Conservation (phyloP, 164 flowering plant genomes). For the Magnolia sinica region DNA sequence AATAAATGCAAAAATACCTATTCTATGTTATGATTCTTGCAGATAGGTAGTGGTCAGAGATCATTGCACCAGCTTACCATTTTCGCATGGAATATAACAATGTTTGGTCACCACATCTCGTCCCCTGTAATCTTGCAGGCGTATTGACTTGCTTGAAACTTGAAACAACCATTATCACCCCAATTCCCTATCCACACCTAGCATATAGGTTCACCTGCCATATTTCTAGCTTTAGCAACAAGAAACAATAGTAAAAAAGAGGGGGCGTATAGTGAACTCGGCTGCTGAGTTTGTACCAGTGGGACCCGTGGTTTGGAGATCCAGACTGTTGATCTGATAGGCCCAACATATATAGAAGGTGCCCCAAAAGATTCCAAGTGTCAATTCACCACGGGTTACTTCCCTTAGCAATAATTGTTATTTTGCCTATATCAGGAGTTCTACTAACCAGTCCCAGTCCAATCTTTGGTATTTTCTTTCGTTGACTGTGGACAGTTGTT, state of each 20-base stretch:
- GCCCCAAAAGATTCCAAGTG: not conserved
- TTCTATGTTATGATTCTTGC: too few species aligned
- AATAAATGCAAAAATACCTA: too few species aligned
- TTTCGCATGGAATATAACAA: too few species aligned
- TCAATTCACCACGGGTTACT: not conserved
- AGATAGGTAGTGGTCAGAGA: too few species aligned
- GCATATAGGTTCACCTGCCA: not conserved
- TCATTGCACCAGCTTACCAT: too few species aligned
- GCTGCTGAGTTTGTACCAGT: too few species aligned
- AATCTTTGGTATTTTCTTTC: not conserved
- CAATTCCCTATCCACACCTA: not conserved
- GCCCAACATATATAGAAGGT: not conserved
- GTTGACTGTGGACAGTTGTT: not conserved
- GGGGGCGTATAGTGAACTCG: not conserved
- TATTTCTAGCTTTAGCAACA: not conserved
- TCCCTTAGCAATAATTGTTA: not conserved
- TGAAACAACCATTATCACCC: not conserved
- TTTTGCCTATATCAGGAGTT: not conserved
- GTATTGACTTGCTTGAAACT: too few species aligned
- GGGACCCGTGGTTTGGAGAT: not conserved
- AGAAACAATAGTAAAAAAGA: not conserved
- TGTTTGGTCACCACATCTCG: too few species aligned
- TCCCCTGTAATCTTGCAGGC: too few species aligned
- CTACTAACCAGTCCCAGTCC: not conserved
- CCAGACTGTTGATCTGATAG: not conserved